These are phyloP conservation scores for Tetrapisispora iriomotensis DNA, from an alignment of 805 yeast species.

Conservation along the genomic window DNA sequence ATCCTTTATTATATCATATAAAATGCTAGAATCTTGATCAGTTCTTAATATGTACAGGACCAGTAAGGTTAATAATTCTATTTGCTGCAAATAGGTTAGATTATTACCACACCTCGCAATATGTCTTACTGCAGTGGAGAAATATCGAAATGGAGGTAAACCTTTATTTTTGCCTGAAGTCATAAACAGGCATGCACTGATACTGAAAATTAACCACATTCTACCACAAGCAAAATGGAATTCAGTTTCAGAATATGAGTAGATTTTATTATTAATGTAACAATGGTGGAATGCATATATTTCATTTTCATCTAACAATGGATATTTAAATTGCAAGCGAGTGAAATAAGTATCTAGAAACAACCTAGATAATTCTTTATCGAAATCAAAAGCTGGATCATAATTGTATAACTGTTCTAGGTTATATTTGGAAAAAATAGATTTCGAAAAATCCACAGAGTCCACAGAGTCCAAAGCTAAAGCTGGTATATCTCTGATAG, in stretches of 20 bases:
- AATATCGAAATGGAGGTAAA: slow-evolving; percentile 44
- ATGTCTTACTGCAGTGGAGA: slow-evolving; percentile 51
- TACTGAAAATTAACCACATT: slow-evolving; percentile 45
- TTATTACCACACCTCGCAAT: slow-evolving; percentile 37
- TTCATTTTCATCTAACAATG: slow-evolving; percentile 45
- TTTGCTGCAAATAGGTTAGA: slow-evolving; percentile 35
- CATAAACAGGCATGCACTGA: slow-evolving; percentile 42
- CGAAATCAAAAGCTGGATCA: slow-evolving; percentile 46
- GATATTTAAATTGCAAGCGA: slow-evolving; percentile 47
- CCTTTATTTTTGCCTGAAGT: slow-evolving; percentile 48
- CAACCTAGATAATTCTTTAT: slow-evolving; percentile 39
- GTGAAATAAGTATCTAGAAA: slow-evolving; percentile 45
- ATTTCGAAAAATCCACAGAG: slow-evolving; percentile 32
- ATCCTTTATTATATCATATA: slow-evolving; percentile 44
- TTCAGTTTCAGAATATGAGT: slow-evolving; percentile 27
- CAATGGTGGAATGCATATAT: slow-evolving; percentile 41
- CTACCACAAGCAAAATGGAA: slow-evolving; percentile 46
- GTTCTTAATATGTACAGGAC: slow-evolving; percentile 49
- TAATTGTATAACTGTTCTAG: slow-evolving; percentile 34
- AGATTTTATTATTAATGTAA: slow-evolving; percentile 35
- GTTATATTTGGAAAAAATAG: slow-evolving; percentile 38
- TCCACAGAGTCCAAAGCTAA: slow-evolving; percentile 27
- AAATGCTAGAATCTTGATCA: slow-evolving; percentile 47
- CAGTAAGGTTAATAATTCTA: slow-evolving; percentile 43
- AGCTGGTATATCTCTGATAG: slow-evolving; percentile 7